These are phyloP conservation scores for Lentinula aciculospora DNA, from an alignment of 768 basidiomycete species.

Conservation along the genomic window DNA sequence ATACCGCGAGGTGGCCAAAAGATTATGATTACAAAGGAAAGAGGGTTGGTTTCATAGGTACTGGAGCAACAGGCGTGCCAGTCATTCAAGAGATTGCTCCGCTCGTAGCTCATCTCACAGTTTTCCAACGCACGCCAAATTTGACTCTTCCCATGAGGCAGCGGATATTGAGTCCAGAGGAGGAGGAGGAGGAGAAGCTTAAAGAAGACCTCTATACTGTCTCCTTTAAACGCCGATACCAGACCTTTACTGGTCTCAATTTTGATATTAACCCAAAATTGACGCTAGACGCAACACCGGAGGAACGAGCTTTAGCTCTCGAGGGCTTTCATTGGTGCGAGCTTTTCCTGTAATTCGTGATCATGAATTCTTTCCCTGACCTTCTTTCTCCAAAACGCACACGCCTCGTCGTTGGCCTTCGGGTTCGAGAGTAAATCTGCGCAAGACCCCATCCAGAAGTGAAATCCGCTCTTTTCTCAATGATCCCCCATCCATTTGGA, in stretches of 20 bases:
- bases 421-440: background rate
- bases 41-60: conserved; percentile 1
- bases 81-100: conserved; percentile 9
- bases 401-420: conserved; percentile 6
- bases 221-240: background rate
- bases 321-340: conserved; percentile 13
- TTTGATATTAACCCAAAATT: background rate
- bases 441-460: background rate
- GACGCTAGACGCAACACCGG: background rate
- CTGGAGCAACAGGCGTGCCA: background rate
- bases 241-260: conserved; percentile 3
- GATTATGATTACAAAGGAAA: conserved; percentile 2
- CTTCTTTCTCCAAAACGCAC: background rate
- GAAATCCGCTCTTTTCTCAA: background rate
- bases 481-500: conserved; percentile 3
- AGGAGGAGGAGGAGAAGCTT: background rate
- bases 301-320: conserved; percentile 7
- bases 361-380: conserved; percentile 2
- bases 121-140: conserved; percentile 12
- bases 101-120: conserved; percentile 7
- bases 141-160: conserved; percentile 1
- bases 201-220: background rate
- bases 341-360: conserved; percentile 7
- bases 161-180: background rate
- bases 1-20: background rate